Evolutionary conservation across 1,284 basidiomycete species (phyloP).

Genomic region (Trichosporon inkin): DNA sequence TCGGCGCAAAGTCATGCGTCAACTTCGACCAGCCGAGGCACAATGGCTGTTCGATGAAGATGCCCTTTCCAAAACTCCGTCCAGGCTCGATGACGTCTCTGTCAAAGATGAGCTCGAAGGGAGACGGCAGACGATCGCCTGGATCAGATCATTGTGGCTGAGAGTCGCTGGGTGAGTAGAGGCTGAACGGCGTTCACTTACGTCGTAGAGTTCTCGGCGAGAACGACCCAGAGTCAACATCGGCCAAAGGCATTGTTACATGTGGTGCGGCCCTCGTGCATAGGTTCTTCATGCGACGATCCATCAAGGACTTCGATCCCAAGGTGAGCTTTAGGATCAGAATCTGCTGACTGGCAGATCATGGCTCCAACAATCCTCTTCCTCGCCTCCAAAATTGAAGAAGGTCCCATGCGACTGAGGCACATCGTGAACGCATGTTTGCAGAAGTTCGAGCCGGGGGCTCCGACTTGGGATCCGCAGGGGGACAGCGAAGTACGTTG

Average conservation of each 20-base stretch:
- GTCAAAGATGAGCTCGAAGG: slow-evolving; percentile 31
- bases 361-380: slow-evolving; percentile 86
- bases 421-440: slow-evolving; percentile 40
- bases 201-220: slow-evolving; percentile 7
- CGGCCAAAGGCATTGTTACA: slow-evolving; percentile 55
- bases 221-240: slow-evolving; percentile 19
- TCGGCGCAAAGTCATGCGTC: slow-evolving; percentile 32
- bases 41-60: slow-evolving; percentile 40
- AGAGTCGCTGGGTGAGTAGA: slow-evolving; percentile 14
- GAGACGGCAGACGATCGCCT: slow-evolving; percentile 29
- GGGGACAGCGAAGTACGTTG: slow-evolving; percentile 1
- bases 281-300: slow-evolving; percentile 88
- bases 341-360: slow-evolving; percentile 56
- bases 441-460: slow-evolving; percentile 31
- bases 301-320: slow-evolving; percentile 71
- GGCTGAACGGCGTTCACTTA: not conserved
- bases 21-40: slow-evolving; percentile 26
- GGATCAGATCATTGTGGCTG: slow-evolving; percentile 19
- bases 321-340: slow-evolving; percentile 27
- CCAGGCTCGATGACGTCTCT: slow-evolving; percentile 28
- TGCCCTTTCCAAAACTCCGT: slow-evolving; percentile 33
- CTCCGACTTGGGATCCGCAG: slow-evolving; percentile 29
- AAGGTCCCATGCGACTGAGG: slow-evolving; percentile 39
- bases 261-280: slow-evolving; percentile 87
- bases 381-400: slow-evolving; percentile 72